A percentile compares a stretch with the other conserved stretches of the same genome.
phyloP scores from a whole-genome alignment of 441 rosid species.

The Pelargonium cotyledonis region DNA sequence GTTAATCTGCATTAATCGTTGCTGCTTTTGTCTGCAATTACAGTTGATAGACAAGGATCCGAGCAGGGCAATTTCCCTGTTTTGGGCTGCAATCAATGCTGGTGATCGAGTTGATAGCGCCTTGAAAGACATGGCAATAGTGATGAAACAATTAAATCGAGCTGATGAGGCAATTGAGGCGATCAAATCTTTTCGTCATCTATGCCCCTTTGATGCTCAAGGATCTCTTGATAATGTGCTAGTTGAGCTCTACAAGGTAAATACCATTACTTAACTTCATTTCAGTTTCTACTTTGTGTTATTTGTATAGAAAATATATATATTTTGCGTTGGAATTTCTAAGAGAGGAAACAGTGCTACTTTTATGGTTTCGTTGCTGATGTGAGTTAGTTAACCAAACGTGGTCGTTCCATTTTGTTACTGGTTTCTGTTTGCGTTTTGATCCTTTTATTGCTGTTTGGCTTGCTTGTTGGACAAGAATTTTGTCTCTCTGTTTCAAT shows the following conservation, averaged over 20 bases:
- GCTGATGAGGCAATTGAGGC: constrained; percentile 90
- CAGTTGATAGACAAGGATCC: constrained; percentile 83
- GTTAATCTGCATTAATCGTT: no score
- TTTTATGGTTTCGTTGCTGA: no score
- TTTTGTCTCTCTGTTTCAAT: no score
- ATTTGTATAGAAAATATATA: not conserved
- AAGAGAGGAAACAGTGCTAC: no score
- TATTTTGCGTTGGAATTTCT: no score
- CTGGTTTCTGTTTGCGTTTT: no score
- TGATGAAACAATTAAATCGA: constrained; percentile 78
- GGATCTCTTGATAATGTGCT: constrained; percentile 79
- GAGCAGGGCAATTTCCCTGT: constrained; percentile 59
- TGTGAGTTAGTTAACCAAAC: no score
- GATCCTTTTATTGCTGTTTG: no score
- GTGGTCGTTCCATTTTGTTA: no score
- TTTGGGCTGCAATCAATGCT: constrained; percentile 88
- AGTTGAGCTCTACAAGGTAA: constrained; percentile 81
- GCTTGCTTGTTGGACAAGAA: no score
- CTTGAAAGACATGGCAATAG: constrained; percentile 87
- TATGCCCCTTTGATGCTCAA: constrained; percentile 67
- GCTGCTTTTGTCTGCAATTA: not conserved
- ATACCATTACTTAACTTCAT: not conserved
- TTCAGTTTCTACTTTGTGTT: not conserved
- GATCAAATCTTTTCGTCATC: constrained; percentile 75
- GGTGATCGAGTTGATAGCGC: constrained; percentile 89